phyloP scores from a whole-genome alignment of 495 filamentous ascomycete species.

The Penicillium egyptiacum region DNA sequence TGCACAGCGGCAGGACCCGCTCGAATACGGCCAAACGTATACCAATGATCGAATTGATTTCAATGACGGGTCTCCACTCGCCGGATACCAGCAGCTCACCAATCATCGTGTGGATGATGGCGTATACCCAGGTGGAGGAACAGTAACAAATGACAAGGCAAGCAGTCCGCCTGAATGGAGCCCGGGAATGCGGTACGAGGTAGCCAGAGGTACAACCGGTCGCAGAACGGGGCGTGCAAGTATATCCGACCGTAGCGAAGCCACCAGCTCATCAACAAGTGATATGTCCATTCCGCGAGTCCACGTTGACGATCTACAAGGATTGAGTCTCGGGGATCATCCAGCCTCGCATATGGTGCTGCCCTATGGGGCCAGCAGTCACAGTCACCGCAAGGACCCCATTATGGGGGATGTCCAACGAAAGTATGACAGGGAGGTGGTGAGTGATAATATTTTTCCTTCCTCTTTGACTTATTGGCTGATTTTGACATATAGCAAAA shows the following conservation, averaged over 20 bases:
- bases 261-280: constrained; percentile 2
- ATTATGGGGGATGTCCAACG: constrained; percentile 6
- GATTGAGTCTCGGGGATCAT: constrained; percentile 2
- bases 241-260: constrained; percentile 8
- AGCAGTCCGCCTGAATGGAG: background rate
- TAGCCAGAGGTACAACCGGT: background rate
- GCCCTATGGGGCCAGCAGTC: background rate
- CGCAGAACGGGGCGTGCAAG: background rate
- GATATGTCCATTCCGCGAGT: background rate
- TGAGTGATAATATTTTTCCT: background rate
- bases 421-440: constrained; percentile 5
- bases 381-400: constrained; percentile 7
- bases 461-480: background rate
- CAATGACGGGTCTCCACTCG: background rate
- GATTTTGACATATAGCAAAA: background rate
- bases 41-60: background rate
- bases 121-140: background rate
- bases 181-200: background rate
- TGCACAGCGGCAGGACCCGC: background rate
- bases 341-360: background rate
- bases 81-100: background rate
- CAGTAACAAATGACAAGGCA: background rate
- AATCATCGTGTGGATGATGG: background rate
- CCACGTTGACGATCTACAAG: constrained; percentile 2
- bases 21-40: background rate